Evolutionary conservation across 352 stramenopile species (phyloP).

Genomic region (Phytophthora citricola): DNA sequence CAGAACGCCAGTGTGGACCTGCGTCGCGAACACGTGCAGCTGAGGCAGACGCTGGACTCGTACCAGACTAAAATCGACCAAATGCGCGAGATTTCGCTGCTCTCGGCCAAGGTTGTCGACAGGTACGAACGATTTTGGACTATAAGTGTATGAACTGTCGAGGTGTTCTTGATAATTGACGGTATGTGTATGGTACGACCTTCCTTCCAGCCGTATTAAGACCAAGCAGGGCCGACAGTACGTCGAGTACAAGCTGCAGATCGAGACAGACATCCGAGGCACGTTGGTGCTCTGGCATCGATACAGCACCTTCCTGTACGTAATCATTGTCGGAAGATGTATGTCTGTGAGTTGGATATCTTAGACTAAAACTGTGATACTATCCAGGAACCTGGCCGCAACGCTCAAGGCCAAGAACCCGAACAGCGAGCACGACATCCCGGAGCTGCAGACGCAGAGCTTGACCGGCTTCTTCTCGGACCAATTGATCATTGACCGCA

Average conservation of each 20-base stretch:
- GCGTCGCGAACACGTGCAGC: conserved; percentile 80
- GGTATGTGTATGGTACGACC: conserved; percentile 18
- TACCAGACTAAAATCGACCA: conserved; percentile 91
- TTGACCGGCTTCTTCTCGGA: conserved; percentile 86
- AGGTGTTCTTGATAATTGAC: conserved; percentile 13
- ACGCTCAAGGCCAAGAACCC: conserved; percentile 87
- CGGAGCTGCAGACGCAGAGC: conserved; percentile 84
- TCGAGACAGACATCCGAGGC: conserved; percentile 87
- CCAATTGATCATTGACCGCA: conserved; percentile 86
- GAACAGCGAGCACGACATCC: conserved; percentile 73
- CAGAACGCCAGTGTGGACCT: conserved; percentile 83
- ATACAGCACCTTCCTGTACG: conserved; percentile 90
- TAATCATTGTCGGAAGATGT: conserved; percentile 30
- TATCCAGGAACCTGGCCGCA: conserved; percentile 70
- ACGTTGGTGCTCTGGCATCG: conserved; percentile 89
- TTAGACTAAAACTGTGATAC: neutral
- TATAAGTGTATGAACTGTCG: neutral
- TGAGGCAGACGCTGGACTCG: conserved; percentile 86
- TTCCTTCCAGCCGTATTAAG: conserved; percentile 72
- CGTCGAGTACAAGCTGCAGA: conserved; percentile 90
- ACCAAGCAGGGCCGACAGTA: conserved; percentile 88
- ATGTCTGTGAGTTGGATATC: conserved; percentile 8
- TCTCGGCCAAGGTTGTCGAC: conserved; percentile 87
- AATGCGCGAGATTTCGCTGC: conserved; percentile 87
- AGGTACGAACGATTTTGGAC: conserved; percentile 43